Conservation (phyloP, 345 rosid genomes). For the Acer negundo region DNA sequence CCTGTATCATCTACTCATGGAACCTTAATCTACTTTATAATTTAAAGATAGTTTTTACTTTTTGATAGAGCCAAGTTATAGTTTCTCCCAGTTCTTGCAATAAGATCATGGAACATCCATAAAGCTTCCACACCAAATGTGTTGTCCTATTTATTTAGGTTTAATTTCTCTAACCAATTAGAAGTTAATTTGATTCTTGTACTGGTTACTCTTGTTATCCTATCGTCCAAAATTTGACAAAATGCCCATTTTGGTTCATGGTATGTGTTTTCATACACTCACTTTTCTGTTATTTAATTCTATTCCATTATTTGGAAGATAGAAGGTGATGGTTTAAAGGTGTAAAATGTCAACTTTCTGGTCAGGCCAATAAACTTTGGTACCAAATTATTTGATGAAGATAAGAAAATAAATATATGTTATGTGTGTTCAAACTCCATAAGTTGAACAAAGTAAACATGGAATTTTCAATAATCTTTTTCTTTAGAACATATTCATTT, state of each 20-base stretch:
- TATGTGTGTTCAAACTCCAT: not conserved
- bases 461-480: not conserved
- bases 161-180: not conserved
- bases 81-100: not conserved
- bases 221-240: conserved; percentile 1
- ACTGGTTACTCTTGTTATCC: not conserved
- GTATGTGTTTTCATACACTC: not conserved
- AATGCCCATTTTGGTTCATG: not conserved
- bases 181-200: not conserved
- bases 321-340: not conserved
- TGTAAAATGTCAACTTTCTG: not conserved
- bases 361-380: not conserved
- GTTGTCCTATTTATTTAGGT: not conserved
- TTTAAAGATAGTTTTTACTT: not conserved
- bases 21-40: not conserved
- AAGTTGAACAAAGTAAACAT: not conserved
- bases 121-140: not conserved
- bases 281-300: not conserved
- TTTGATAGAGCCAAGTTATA: conserved; percentile 1
- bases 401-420: not conserved
- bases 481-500: not conserved
- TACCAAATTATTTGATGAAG: not conserved
- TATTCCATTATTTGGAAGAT: not conserved
- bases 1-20: not conserved
- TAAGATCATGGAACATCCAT: not conserved